Conservation (phyloP, 2,329 filamentous ascomycete species). For the Colletotrichum phormii region DNA sequence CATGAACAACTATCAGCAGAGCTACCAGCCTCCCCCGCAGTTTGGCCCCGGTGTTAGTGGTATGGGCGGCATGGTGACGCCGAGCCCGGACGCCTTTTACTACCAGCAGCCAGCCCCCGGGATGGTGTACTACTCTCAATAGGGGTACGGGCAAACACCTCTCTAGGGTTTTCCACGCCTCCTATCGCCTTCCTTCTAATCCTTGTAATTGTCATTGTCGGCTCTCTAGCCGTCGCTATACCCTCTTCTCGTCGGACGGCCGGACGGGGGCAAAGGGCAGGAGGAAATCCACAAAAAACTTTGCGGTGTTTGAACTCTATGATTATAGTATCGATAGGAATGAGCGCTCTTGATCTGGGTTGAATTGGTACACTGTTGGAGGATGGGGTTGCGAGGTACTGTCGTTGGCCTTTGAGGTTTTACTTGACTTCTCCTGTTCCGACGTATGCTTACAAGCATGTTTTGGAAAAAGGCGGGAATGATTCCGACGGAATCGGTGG, state of each 20-base stretch:
- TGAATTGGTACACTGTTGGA: constrained; percentile 19
- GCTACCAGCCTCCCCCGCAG: constrained; percentile 56
- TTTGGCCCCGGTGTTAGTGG: constrained; percentile 65
- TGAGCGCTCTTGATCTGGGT: constrained; percentile 22
- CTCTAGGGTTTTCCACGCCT: constrained; percentile 20
- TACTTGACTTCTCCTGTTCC: constrained; percentile 8
- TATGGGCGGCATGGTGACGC: constrained; percentile 85
- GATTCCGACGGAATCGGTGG: not conserved
- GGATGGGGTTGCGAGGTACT: constrained; percentile 3
- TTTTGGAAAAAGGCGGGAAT: not conserved
- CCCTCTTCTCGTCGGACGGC: constrained; percentile 34
- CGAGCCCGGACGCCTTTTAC: constrained; percentile 77
- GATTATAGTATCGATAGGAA: constrained; percentile 33
- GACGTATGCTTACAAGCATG: constrained; percentile 5
- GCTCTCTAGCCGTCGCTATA: constrained; percentile 23
- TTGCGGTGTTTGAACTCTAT: constrained; percentile 22
- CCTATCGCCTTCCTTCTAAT: constrained; percentile 41
- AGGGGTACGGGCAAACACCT: constrained; percentile 45
- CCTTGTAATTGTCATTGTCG: constrained; percentile 46
- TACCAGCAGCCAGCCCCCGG: constrained; percentile 68
- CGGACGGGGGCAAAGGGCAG: constrained; percentile 28
- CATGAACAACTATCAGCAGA: constrained; percentile 58
- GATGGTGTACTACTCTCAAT: constrained; percentile 73
- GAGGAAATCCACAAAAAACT: constrained; percentile 34
- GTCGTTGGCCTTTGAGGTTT: not conserved